Base-by-base conservation (phyloP, 345 rosid species). In the Melaleuca alternifolia region DNA sequence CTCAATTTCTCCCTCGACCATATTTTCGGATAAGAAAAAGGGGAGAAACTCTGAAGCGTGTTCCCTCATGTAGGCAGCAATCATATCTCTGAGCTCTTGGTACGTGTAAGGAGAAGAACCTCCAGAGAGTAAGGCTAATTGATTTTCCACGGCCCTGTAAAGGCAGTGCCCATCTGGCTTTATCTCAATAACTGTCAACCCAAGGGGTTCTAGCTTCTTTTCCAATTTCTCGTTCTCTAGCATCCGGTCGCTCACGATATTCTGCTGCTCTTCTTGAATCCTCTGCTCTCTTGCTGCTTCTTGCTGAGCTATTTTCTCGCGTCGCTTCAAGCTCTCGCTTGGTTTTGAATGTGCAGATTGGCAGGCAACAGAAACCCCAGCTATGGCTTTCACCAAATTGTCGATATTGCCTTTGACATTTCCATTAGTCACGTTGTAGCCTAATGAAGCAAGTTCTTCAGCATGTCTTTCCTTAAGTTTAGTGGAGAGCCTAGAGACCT, bases 141-240 rank as follows among this genome's bases (percentile, higher is more conserved):
- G 99, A 88, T 94, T 92, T 84, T 97, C 99, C 33, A 97, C 96
- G 41, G 99, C 99, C 54, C 98, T 89, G 91, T 95, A 97, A 85
- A 96, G 98, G 88, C 99, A 96, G 88, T 96, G 95, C 24, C 98
- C 99, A 81, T 97, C 97, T 33, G 99, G 96, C 87, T 95, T 97
- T 54, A 96, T 96, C 92, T 96, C 97, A 62, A 86, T 91, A 61
- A 95, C 85, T 1, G 92, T 90, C 90, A 96, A 89, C 30, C 98
- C 96, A 61, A 94, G 84, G 33, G 97, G 99, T 82, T 93, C 92
- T 51, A 94, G 94, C 88, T 93, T 93, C 85, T 30, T 88, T 82
- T 89, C 92, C 89, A 94, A 87, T 53, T 93, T 93, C 86, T 92
- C 91, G 61, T 94, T 87, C 89, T 97, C 99, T 10, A 96, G 87